A percentile compares a stretch with the other conserved stretches of the same genome.
phyloP scores from a whole-genome alignment of 2,329 filamentous ascomycete species.

The Pezicula neosporulosa region DNA sequence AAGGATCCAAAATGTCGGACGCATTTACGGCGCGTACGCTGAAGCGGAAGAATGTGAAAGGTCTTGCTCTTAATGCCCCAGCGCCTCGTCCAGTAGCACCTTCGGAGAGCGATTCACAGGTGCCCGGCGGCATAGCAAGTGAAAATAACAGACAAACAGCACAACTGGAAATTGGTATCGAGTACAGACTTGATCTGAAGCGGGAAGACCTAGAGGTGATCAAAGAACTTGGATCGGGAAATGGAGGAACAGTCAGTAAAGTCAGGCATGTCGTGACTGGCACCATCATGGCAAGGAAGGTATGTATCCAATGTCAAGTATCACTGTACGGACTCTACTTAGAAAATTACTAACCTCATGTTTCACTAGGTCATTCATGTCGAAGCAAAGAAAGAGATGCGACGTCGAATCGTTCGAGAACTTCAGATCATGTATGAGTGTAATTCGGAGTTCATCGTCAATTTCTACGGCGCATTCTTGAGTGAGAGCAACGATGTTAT shows the following conservation, averaged over 20 bases:
- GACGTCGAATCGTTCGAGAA: conserved; percentile 94
- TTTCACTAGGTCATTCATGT: conserved; percentile 82
- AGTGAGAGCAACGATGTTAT: conserved; percentile 97
- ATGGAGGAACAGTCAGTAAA: conserved; percentile 97
- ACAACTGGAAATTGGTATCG: conserved; percentile 89
- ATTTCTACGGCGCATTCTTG: conserved; percentile 95
- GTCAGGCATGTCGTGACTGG: conserved; percentile 93
- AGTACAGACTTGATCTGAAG: conserved; percentile 89
- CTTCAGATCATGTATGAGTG: conserved; percentile 98
- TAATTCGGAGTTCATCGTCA: conserved; percentile 95
- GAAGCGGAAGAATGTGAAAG: conserved; percentile 99
- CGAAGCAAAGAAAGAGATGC: conserved; percentile 94
- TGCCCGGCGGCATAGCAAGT: conserved; percentile 56
- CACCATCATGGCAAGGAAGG: conserved; percentile 97
- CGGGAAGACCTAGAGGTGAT: conserved; percentile 90
- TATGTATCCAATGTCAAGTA: conserved; percentile 34
- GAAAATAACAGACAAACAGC: conserved; percentile 56
- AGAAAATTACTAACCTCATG: not conserved
- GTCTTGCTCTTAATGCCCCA: conserved; percentile 79
- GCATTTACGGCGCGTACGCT: conserved; percentile 70
- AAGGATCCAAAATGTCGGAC: conserved; percentile 42
- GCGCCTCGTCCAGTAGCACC: conserved; percentile 69
- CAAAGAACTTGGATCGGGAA: conserved; percentile 92
- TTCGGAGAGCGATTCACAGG: conserved; percentile 66
- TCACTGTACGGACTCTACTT: not conserved